Conservation (phyloP, 257 asterid species). For the Galeopsis tetrahit region DNA sequence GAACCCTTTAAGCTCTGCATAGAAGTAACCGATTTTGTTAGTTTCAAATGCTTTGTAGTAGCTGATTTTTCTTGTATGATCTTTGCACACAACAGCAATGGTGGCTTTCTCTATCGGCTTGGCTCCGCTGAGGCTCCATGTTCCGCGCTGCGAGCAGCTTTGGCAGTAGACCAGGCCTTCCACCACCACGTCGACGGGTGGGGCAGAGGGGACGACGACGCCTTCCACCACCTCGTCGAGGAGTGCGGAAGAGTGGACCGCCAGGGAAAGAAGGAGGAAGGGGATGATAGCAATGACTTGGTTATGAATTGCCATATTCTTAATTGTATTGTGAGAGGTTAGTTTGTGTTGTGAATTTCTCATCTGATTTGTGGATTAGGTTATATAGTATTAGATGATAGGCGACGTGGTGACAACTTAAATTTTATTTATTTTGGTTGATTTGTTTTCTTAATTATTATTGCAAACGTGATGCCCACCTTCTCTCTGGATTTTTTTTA, state of each 20-base stretch:
- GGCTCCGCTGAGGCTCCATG: conserved; percentile 66
- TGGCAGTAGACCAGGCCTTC: conserved; percentile 90
- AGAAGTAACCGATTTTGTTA: conserved; percentile 68
- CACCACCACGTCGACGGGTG: conserved; percentile 55
- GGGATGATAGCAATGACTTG: conserved; percentile 44
- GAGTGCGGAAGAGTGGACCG: conserved; percentile 26
- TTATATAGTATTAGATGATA: conserved; percentile 41
- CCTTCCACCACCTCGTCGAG: conserved; percentile 74
- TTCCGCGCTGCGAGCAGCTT: conserved; percentile 56
- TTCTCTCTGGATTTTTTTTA: not conserved
- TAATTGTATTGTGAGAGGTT: too few species aligned
- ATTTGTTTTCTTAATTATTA: conserved; percentile 23
- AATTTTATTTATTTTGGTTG: not conserved
- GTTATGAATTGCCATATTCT: conserved; percentile 61
- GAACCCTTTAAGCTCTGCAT: conserved; percentile 76
- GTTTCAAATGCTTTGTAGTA: conserved; percentile 75
- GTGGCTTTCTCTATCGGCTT: conserved; percentile 62
- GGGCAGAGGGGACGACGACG: conserved; percentile 30
- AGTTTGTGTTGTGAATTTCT: conserved; percentile 31
- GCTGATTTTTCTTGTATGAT: conserved; percentile 63
- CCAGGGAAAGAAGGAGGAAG: conserved; percentile 49
- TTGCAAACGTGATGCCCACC: conserved; percentile 57
- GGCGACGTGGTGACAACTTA: conserved; percentile 62
- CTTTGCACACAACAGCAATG: conserved; percentile 80
- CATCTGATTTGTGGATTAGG: not conserved